Conservation (phyloP, 1,139 yeast species). For the Groenewaldozyma sp. region DNA sequence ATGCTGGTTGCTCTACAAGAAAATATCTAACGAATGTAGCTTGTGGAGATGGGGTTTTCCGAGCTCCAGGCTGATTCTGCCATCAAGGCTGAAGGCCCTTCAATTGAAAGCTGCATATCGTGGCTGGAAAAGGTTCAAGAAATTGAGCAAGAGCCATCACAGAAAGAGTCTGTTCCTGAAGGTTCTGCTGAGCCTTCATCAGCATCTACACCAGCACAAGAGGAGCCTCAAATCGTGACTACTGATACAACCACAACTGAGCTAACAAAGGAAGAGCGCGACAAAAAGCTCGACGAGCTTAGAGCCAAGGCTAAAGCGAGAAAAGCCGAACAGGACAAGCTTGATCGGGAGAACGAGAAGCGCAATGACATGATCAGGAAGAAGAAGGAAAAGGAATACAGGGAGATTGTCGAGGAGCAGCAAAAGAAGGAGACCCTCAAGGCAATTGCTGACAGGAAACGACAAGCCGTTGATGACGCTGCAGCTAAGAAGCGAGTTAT, state of each 20-base stretch:
- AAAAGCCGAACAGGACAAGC: slow-evolving; percentile 25
- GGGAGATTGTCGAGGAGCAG: slow-evolving; percentile 26
- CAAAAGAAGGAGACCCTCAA: slow-evolving; percentile 27
- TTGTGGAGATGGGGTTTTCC: slow-evolving; percentile 30
- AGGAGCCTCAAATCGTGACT: not conserved
- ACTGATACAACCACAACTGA: not conserved
- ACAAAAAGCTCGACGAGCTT: slow-evolving; percentile 24
- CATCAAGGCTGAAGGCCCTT: slow-evolving; percentile 16
- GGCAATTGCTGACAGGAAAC: slow-evolving; percentile 27
- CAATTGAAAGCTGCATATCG: slow-evolving; percentile 26
- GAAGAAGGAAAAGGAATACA: slow-evolving; percentile 27
- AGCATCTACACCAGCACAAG: too few species aligned
- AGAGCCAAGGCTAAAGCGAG: slow-evolving; percentile 24
- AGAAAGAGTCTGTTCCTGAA: too few species aligned
- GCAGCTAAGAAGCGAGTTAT: slow-evolving; percentile 28
- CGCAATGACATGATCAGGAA: slow-evolving; percentile 26
- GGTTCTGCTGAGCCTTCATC: too few species aligned
- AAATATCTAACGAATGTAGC: slow-evolving; percentile 12
- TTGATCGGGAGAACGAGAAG: slow-evolving; percentile 23
- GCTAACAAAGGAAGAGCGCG: slow-evolving; percentile 27
- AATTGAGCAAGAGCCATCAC: too few species aligned
- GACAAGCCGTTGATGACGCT: slow-evolving; percentile 27
- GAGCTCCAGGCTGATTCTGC: slow-evolving; percentile 28
- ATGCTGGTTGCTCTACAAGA: not conserved
- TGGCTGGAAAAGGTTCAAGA: slow-evolving; percentile 31